Base-by-base conservation (phyloP, 2,329 filamentous ascomycete species). In the Cordyceps pruinosa region DNA sequence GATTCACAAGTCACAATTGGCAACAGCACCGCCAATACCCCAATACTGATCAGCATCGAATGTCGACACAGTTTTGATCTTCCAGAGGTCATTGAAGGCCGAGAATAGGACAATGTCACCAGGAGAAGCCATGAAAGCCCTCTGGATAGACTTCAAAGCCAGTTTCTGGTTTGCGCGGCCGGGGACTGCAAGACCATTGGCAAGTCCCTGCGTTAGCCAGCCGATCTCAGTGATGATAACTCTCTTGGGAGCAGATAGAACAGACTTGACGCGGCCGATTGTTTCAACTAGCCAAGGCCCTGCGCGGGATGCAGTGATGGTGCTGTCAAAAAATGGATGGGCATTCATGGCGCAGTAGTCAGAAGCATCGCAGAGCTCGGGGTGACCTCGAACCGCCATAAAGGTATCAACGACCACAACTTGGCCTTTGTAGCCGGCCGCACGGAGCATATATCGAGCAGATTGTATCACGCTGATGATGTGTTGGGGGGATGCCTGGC, bases 331-430 rank as follows among this genome's bases (percentile, higher is more conserved):
- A 79, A 91, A 96, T 13, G 90, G 82, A 70, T 96, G 90, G 62
- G 85, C 83, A 72, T 96, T 96, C 68, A 87, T 82, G 17, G 89
- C 88, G 66, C 86, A 90, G 73, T 88, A 89, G 66, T 95, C 90
- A 1, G 87, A 89, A 46, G 76, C 78, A 26, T 84, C 70, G 72
- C 90, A 95, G 48, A 96, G 78, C 52, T 81, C 73, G 0, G 86
- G 86, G 64, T 93, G 80, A 51, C 75, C 72, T 48, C 85, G 74
- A n/a, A 85, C 78, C 5, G 86, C 84, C 23, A 82, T 78, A 65
- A 89, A 88, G 1, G 89, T 93, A 68, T 96, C 91, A 47, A 93
- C 88, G 0, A 87, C 85, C 37, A 92, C 88, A 30, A 96, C 84
- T 2, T 83, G 83, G 2, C 90, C 90, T 2, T 72, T 70, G 72